phyloP scores from a whole-genome alignment of 2,329 filamentous ascomycete genomes.

The Dissoconium aciculare region DNA sequence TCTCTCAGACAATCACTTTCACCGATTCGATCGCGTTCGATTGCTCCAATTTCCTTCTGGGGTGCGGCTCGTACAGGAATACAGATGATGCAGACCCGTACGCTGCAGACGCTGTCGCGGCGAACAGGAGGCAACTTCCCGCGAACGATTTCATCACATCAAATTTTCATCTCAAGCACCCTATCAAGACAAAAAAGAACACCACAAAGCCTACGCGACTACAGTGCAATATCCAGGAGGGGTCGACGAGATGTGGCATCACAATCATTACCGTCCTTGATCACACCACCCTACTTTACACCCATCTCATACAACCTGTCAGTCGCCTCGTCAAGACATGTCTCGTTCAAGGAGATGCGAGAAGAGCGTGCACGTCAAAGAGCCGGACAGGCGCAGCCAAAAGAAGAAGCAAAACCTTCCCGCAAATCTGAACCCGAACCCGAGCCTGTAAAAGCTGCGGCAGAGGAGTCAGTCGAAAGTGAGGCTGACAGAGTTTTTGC shows the following conservation, averaged over 20 bases:
- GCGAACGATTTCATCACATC: constrained; percentile 25
- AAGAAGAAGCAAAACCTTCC: constrained; percentile 7
- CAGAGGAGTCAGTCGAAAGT: constrained; percentile 16
- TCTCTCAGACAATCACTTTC: no score
- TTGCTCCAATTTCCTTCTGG: no score
- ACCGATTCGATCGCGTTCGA: no score
- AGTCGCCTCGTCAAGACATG: constrained; percentile 29
- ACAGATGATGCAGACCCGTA: constrained; percentile 34
- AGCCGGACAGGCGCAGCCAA: constrained; percentile 26
- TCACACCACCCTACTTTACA: constrained; percentile 31
- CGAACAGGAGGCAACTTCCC: constrained; percentile 27
- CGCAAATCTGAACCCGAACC: constrained; percentile 17
- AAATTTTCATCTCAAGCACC: constrained; percentile 30
- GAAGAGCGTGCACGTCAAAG: constrained; percentile 23
- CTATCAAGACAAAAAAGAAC: constrained; percentile 35
- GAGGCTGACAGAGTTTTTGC: constrained; percentile 24
- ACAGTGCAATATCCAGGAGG: constrained; percentile 20
- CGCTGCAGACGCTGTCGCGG: constrained; percentile 26
- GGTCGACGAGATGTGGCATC: constrained; percentile 13
- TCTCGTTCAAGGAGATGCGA: constrained; percentile 28
- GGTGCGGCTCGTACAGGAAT: no score
- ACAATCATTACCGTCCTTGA: constrained; percentile 20
- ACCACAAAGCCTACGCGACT: constrained; percentile 18
- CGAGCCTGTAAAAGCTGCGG: constrained; percentile 10
- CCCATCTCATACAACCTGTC: constrained; percentile 29